Evolutionary conservation across 345 rosid species (phyloP), one percentile per base, ranked within the genome.

Genomic region (Eucalyptus paniculata): DNA sequence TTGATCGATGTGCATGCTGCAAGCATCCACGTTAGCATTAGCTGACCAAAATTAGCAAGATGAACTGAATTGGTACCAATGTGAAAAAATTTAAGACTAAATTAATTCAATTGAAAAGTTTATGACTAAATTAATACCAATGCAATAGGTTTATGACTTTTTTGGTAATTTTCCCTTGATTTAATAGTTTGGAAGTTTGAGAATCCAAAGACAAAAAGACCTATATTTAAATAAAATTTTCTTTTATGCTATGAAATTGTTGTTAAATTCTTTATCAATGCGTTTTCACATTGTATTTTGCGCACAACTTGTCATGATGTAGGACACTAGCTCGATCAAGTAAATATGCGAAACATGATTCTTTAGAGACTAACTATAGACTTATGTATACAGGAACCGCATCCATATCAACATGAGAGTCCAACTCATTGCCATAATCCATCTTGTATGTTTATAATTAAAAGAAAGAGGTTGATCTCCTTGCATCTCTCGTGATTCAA

Each of bases 121-220:
- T 51, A 56, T 2, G 11, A 56, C 0, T 2, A 23, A 56, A 23
- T 56, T 56, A 11, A 28, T 23, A 9, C 1, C 0, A 9, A 2
- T 23, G 12, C 2, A 56, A 23, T 23, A 23, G 2, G 2, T 23
- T 56, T 56, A 4, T 2, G 60, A 56, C 2, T 3, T 56, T 56
- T 23, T 56, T 2, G 10, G 2, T 56, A 23, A 4, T 56, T 56
- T 23, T 9, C 26, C 60, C 3, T 49, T 49, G 50, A 50, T 50
- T 50, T 2, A 50, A 50, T 15, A 58, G 58, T 30, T 30, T 62
- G 14, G 17, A 62, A 30, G 34, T 62, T 62, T 62, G 34, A 62
- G 72, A 62, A 30, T 62, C 72, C 72, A 62, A 30, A n/a, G 34
- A 30, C 15, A 62, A 62, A 62, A 4, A 1, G 40, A 32, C 23